Evolutionary conservation across 1,284 basidiomycete genomes (phyloP), one percentile per base, ranked within the genome.

Genomic region (Vanrija sp.): DNA sequence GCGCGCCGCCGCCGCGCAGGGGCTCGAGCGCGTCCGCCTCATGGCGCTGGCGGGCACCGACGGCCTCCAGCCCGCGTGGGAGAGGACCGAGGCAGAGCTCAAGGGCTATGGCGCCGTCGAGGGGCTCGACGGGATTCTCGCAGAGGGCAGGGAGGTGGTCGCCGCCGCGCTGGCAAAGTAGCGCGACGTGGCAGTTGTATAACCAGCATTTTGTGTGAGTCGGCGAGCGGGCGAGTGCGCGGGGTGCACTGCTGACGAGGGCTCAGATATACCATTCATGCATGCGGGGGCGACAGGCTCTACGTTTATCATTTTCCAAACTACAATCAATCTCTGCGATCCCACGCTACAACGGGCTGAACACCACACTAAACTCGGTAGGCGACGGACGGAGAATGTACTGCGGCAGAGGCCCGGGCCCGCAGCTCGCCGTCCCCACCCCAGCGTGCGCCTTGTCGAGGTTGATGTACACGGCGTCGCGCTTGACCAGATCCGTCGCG

Each of bases 1-100:
- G 42, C 41, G 45, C 36, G 54, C 47, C 10, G 39, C 36, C 1
- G 57, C 49, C 1, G 38, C 45, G 27, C 31, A 44, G 18, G 61
- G 51, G 1, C 23, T 64, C 15, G 56, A 65, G 54, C 56, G 65
- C 51, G 42, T 72, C 23, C 45, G 56, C 9, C 57, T 72, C 52
- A 71, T 71, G 67, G 35, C 60, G 16, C 22, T 57, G 1, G 71
- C 71, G 22, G 45, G 51, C 16, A 37, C 22, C 6, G 51, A 52
- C 16, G 41, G 43, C n/a, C 36, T 61, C 42, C 22, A 25, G 16
- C 24, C 44, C 5, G 47, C 47, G 22, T 57, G 55, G 55, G 22
- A 24, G 6, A 20, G 27, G 7, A 43, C 54, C 35, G 59, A 60
- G 50, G 24, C 10, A n/a, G 36, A 41, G 18, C 9, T 45, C 19